Conservation (phyloP, 192 early-diverging fungal genomes). For the Coemansia sp. region DNA sequence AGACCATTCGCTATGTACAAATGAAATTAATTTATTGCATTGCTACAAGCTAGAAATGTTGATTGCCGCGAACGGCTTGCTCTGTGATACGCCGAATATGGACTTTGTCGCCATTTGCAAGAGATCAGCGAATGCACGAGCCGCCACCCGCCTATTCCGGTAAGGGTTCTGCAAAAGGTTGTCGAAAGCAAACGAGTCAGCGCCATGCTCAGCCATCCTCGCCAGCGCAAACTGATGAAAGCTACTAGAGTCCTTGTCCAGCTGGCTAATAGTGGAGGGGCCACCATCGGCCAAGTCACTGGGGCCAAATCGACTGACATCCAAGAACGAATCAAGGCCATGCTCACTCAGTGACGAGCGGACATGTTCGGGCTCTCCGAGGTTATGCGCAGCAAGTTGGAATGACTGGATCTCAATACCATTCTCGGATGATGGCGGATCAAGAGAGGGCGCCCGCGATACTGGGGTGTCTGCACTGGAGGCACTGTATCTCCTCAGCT, state of each 20-base stretch:
- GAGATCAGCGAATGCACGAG: slow-evolving; percentile 41
- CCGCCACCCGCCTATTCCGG: slow-evolving; percentile 32
- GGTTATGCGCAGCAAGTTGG: slow-evolving; percentile 23
- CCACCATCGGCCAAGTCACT: background rate
- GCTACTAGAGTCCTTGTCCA: slow-evolving; percentile 27
- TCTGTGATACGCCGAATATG: slow-evolving; percentile 24
- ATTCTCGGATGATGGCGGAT: slow-evolving; percentile 32
- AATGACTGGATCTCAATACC: slow-evolving; percentile 38
- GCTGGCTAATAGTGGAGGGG: background rate
- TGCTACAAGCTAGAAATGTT: slow-evolving; percentile 4
- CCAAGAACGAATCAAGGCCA: slow-evolving; percentile 41
- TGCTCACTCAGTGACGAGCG: background rate
- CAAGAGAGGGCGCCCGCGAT: slow-evolving; percentile 25
- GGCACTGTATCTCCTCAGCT: background rate
- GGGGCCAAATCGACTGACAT: slow-evolving; percentile 3
- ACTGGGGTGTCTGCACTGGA: slow-evolving; percentile 16
- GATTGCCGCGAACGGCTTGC: slow-evolving; percentile 8
- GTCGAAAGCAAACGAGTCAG: slow-evolving; percentile 11
- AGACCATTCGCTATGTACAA: background rate
- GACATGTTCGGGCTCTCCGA: background rate
- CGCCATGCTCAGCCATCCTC: slow-evolving; percentile 9
- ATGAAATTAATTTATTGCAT: background rate
- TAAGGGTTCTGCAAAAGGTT: slow-evolving; percentile 20
- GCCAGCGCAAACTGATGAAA: slow-evolving; percentile 27
- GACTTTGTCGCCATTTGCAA: slow-evolving; percentile 39